A percentile compares a stretch with the other conserved stretches of the same genome.
These are phyloP conservation scores for Tylopilus rubrobrunneus DNA, from an alignment of 768 basidiomycete genomes.

Conservation along the genomic window DNA sequence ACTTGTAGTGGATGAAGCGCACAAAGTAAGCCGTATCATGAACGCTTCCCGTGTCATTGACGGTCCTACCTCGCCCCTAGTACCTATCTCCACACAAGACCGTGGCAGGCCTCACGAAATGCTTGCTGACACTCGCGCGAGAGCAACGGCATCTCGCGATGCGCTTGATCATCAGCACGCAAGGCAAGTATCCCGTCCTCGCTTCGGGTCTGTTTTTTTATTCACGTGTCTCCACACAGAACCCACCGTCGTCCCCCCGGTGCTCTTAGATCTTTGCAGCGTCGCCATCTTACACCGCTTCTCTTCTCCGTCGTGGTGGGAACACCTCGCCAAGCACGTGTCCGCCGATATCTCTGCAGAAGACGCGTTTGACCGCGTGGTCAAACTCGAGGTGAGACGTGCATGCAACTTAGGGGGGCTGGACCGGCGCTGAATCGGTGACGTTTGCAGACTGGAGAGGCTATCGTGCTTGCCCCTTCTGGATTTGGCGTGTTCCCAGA, in stretches of 20 bases:
- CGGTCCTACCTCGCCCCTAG: constrained; percentile 31
- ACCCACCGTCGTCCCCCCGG: constrained; percentile 68
- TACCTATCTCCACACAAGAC: constrained; percentile 50
- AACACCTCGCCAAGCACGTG: constrained; percentile 63
- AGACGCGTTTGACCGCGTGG: constrained; percentile 65
- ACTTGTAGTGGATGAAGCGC: constrained; percentile 71
- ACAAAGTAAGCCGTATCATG: constrained; percentile 46
- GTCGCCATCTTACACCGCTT: constrained; percentile 68
- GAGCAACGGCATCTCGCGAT: constrained; percentile 71
- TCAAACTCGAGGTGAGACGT: constrained; percentile 52
- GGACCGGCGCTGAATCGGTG: not conserved
- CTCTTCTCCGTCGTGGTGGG: constrained; percentile 75
- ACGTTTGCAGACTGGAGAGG: constrained; percentile 58
- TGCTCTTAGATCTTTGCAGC: constrained; percentile 63
- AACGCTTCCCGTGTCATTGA: not conserved
- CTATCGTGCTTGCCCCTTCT: constrained; percentile 64
- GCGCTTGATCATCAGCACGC: constrained; percentile 71
- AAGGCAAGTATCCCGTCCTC: constrained; percentile 40
- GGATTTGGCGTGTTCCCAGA: constrained; percentile 45
- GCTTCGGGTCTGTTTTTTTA: no score
- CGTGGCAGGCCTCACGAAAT: constrained; percentile 52
- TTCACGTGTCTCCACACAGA: constrained; percentile 36
- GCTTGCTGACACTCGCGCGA: constrained; percentile 55
- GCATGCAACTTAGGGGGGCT: not conserved
- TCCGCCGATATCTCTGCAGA: constrained; percentile 55